Base-by-base conservation (phyloP, 371 early-diverging fungal genomes). In the Globomyces sp. region DNA sequence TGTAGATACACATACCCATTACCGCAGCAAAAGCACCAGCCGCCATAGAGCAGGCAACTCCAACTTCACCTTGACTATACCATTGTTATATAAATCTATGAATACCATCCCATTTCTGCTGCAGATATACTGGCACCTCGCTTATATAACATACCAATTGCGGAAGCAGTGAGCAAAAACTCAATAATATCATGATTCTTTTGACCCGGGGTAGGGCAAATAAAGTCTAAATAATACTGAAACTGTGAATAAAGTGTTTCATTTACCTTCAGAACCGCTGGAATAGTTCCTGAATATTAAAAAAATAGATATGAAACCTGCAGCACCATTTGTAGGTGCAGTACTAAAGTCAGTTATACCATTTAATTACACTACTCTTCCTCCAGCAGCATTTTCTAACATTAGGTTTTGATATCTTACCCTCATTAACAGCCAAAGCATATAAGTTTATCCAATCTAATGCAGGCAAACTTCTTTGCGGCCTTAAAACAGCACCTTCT, bases 61-160 rank as follows among this genome's bases (percentile, higher is more conserved):
- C 92, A 0, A 90, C 89, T 69, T 91, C 91, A 46, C 91, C 96
- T 74, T 94, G 95, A 37, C 11, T 51, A 24, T 24, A 51, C n/a
- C 5, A 51, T 24, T 5, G 34, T 24, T 51, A 51, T 34, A 36
- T 55, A 24, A 24, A 24, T 24, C 24, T 24, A 24, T 24, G 24
- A 24, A 24, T 55, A 40, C 73, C 97, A 96, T 41, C 97, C 97
- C 83, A 95, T 90, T 74, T 95, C 96, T 10, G 96, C 96, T 0
- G 95, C 95, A 8, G 92, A 91, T 58, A 96, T 94, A 60, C 89
- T 89, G 0, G 97, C 95, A 10, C 95, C 94, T 64, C 93, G 87
- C 77, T 96, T 96, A 81, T 90, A 96, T 62, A 96, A 79, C 95
- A 96, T 95, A 44, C 97, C 97, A 66, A 96, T 90, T 4, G 95